Base-by-base conservation (phyloP, 768 basidiomycete genomes). In the Macrolepiota fuliginosa region DNA sequence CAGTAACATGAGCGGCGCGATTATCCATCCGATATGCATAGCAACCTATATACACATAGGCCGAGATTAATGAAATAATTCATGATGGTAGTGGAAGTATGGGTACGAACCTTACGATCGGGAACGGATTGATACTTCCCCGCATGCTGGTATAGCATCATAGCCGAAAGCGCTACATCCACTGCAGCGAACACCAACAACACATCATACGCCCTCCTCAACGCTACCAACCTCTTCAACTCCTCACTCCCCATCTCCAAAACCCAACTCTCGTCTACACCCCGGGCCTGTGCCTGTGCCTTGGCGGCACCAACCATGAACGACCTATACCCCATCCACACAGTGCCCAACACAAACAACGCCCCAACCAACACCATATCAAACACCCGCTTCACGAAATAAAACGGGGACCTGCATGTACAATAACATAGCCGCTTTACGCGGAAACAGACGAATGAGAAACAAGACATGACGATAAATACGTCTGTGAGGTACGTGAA, bases 41-140 rank as follows among this genome's bases (percentile, higher is more conserved):
- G 54, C 54, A 29, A 29, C 54, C 54, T 56, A 0, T 3, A 25
- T 12, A 22, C 19, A 4, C 24, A n/a, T n/a, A n/a, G n/a, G n/a
- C n/a, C n/a, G n/a, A n/a, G n/a, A n/a, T n/a, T n/a, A n/a, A n/a
- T n/a, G n/a, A n/a, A n/a, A n/a, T n/a, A n/a, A n/a, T n/a, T n/a
- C n/a, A n/a, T n/a, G n/a, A 1, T 9, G 17, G 42, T 7, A 9
- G 7, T 4, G n/a, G 42, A 7, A 2, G 42, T 32, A 7, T 32
- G 10, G 39, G 24, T 29, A 56, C 54, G 37, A 42, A 58, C 56
- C 56, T 58, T 49, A 37, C 56, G 56, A 37, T 58, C 56, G 11
- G 47, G 56, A 10, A 24, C 32, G 10, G 56, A 58, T 9, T 49
- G 32, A 15, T 58, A 50, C 32, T 49, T 58, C 12, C 36, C 29